Base-by-base conservation (phyloP, 140 eudicot genomes). In the Artemisia princeps region DNA sequence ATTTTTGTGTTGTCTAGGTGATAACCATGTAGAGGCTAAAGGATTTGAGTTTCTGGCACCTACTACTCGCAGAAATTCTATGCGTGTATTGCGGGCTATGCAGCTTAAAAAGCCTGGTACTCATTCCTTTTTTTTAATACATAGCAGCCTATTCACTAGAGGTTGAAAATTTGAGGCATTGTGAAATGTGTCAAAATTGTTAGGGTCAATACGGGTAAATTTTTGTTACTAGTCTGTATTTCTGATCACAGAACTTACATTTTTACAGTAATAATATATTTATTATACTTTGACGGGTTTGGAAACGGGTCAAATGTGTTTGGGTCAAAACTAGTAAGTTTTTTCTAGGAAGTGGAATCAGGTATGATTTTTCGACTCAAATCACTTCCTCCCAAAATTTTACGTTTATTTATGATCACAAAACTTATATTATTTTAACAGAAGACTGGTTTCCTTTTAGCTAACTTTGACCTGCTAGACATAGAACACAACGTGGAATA, bases 31-130 rank as follows among this genome's bases (percentile, higher is more conserved):
- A 71, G 84, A 75, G 72, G 75, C 68, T 16, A 67, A 76, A 52
- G 91, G 88, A 28, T 91, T 87, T 65, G 89, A 87, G 76, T 91
- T 91, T 72, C 66, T 72, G 52, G 96, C 99, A 19, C 99, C 99
- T 52, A 92, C 96, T 58, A 92, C 99, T 51, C 80, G 94, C 59
- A 78, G 76, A 77, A 92, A 92, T 84, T 84, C 95, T 22, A 56
- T 77, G 73, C 84, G 96, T 22, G 95, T 83, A 56, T 76, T 92
- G 63, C 90, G 99, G 62, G 99, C 99, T 33, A 88, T 92, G 99
- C 99, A 92, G 87, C 96, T 92, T 79, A 55, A 83, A 37, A 92
- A 84, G 77, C 99, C 99, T 68, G 98, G 96, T 88, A 86, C 60
- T 68, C 46, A 17, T 12, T 5, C 26, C 11, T 1, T 51, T 26